Percentiles rank a stretch among this genome's conserved stretches.
These are phyloP conservation scores for Ceratocystis cacaofunesta DNA, from an alignment of 2,329 filamentous ascomycete genomes.

Conservation along the genomic window DNA sequence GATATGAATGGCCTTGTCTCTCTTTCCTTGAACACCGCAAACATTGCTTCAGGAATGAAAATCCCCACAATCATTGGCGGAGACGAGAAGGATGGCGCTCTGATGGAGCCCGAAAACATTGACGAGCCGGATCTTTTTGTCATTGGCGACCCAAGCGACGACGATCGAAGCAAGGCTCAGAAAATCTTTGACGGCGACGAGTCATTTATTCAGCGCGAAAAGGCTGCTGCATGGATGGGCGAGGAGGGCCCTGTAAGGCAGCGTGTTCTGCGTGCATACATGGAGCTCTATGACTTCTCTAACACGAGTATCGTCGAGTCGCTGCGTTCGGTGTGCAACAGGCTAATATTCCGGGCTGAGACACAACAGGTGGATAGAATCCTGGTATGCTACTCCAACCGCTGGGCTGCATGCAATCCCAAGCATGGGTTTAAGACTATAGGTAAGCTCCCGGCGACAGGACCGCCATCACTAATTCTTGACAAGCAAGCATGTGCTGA, in stretches of 20 bases:
- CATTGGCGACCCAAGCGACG: constrained; percentile 44
- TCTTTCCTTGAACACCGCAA: constrained; percentile 25
- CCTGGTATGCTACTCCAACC: constrained; percentile 69
- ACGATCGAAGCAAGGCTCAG: constrained; percentile 63
- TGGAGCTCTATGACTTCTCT: constrained; percentile 79
- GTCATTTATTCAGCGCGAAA: constrained; percentile 61
- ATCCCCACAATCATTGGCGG: constrained; percentile 31
- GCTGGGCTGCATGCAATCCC: constrained; percentile 90
- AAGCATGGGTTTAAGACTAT: constrained; percentile 82
- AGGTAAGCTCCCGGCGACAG: constrained; percentile 38
- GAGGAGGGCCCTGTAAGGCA: constrained; percentile 49
- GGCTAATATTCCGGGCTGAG: constrained; percentile 73
- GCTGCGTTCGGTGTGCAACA: constrained; percentile 65
- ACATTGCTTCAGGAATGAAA: constrained; percentile 19
- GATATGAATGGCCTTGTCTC: constrained; percentile 27
- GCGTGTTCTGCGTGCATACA: constrained; percentile 58
- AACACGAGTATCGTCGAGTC: constrained; percentile 66
- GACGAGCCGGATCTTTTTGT: constrained; percentile 42
- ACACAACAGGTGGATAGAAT: constrained; percentile 96
- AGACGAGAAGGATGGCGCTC: constrained; percentile 22
- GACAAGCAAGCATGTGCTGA: constrained; percentile 23
- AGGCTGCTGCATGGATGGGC: constrained; percentile 79
- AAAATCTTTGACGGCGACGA: constrained; percentile 77
- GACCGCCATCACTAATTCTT: too few relatives aligned
- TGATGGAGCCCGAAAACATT: constrained; percentile 29